Conservation (phyloP, 257 asterid genomes). For the Petrea volubilis region DNA sequence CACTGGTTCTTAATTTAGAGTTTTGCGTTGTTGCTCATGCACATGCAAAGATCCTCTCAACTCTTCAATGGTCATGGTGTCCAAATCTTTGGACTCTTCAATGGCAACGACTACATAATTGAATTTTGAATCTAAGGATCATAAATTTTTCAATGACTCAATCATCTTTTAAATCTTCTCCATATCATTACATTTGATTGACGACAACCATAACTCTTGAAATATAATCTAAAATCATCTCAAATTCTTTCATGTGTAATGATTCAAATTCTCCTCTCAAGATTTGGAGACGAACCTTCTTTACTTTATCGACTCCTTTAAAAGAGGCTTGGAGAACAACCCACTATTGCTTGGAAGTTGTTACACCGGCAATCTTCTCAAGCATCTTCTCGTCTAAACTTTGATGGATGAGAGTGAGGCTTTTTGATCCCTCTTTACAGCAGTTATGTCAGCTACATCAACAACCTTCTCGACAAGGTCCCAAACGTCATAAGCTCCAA, state of each 20-base stretch:
- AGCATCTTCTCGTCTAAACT: neutral
- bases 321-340: slow-evolving; percentile 2
- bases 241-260: neutral
- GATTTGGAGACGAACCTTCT: slow-evolving; percentile 13
- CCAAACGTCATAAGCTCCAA: too few relatives aligned
- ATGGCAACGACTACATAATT: neutral
- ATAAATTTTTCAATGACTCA: neutral
- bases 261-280: slow-evolving; percentile 9
- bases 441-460: too few relatives aligned
- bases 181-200: slow-evolving; percentile 8
- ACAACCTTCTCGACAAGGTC: too few relatives aligned
- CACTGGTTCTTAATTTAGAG: neutral
- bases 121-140: neutral
- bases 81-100: neutral
- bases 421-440: too few relatives aligned
- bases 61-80: neutral
- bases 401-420: too few relatives aligned
- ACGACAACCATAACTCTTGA: neutral
- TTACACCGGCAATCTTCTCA: neutral
- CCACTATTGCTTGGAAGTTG: slow-evolving; percentile 13
- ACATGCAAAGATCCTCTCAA: neutral
- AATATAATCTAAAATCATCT: neutral
- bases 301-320: slow-evolving; percentile 2
- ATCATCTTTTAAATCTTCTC: neutral
- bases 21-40: neutral